These are phyloP conservation scores for Gymnopus androsaceus DNA, from an alignment of 1,284 basidiomycete species.

Conservation along the genomic window DNA sequence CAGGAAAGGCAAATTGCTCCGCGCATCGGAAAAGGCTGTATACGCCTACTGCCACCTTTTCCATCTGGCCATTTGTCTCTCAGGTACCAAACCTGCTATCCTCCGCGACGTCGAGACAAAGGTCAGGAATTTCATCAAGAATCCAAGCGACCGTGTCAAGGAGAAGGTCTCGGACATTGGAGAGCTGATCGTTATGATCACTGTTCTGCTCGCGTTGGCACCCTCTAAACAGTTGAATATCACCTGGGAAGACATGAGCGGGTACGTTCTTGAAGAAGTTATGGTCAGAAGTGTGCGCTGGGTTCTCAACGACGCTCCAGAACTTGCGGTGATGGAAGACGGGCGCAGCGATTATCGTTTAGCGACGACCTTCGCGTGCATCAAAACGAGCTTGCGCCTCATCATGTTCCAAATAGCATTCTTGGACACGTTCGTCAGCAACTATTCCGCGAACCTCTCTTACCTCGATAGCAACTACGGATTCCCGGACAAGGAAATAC, in stretches of 20 bases:
- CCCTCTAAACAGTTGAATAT: slow-evolving; percentile 21
- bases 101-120: slow-evolving; percentile 29
- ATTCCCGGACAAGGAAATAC: slow-evolving; percentile 33
- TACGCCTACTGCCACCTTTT: slow-evolving; percentile 44
- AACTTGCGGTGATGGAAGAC: slow-evolving; percentile 37
- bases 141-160: slow-evolving; percentile 29
- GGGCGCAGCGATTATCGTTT: slow-evolving; percentile 38
- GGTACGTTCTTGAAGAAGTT: slow-evolving; percentile 38
- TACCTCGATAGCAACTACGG: slow-evolving; percentile 42
- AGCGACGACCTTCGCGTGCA: slow-evolving; percentile 34
- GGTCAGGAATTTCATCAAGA: slow-evolving; percentile 29
- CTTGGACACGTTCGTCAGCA: slow-evolving; percentile 36
- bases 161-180: slow-evolving; percentile 35
- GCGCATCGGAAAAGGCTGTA: slow-evolving; percentile 43
- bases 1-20: slow-evolving; percentile 29
- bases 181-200: slow-evolving; percentile 37
- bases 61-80: slow-evolving; percentile 41
- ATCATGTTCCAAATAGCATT: slow-evolving; percentile 47
- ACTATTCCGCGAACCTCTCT: slow-evolving; percentile 28
- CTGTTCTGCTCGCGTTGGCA: slow-evolving; percentile 32
- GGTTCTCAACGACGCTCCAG: slow-evolving; percentile 38
- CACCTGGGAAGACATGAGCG: slow-evolving; percentile 34
- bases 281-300: slow-evolving; percentile 41
- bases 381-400: slow-evolving; percentile 39
- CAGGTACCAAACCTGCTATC: slow-evolving; percentile 31